phyloP scores from a whole-genome alignment of 2,329 filamentous ascomycete species.

The Trichoderma sp. region DNA sequence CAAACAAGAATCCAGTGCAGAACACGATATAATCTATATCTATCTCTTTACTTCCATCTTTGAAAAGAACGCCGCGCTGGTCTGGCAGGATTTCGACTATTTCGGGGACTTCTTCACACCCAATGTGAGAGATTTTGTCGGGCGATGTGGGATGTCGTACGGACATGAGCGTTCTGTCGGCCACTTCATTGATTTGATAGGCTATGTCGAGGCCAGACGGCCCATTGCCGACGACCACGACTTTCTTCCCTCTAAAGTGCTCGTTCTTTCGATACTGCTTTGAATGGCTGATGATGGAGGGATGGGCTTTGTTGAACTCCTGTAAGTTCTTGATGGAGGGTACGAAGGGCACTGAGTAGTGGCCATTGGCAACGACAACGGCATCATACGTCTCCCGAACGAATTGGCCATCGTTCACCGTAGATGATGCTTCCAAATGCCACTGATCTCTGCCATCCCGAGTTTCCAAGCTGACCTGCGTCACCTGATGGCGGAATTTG shows the following conservation, averaged over 20 bases:
- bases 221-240: conserved; percentile 80
- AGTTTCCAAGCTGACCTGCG: conserved; percentile 50
- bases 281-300: conserved; percentile 68
- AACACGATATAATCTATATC: conserved; percentile 78
- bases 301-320: conserved; percentile 61
- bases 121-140: conserved; percentile 47
- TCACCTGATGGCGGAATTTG: conserved; percentile 69
- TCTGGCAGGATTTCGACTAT: conserved; percentile 60
- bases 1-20: conserved; percentile 88
- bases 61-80: conserved; percentile 64
- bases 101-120: conserved; percentile 55
- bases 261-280: conserved; percentile 75
- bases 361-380: conserved; percentile 73
- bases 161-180: conserved; percentile 65
- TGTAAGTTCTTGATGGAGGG: conserved; percentile 62
- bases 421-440: conserved; percentile 58
- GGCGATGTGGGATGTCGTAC: conserved; percentile 54
- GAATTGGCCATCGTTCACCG: conserved; percentile 44
- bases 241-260: conserved; percentile 67
- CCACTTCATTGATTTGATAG: conserved; percentile 67
- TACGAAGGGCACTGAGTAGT: conserved; percentile 70
- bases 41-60: conserved; percentile 63
- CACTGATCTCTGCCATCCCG: conserved; percentile 52
- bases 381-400: conserved; percentile 65
- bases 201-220: conserved; percentile 85